Conservation (phyloP, 805 yeast genomes). For the Candida ortonii region DNA sequence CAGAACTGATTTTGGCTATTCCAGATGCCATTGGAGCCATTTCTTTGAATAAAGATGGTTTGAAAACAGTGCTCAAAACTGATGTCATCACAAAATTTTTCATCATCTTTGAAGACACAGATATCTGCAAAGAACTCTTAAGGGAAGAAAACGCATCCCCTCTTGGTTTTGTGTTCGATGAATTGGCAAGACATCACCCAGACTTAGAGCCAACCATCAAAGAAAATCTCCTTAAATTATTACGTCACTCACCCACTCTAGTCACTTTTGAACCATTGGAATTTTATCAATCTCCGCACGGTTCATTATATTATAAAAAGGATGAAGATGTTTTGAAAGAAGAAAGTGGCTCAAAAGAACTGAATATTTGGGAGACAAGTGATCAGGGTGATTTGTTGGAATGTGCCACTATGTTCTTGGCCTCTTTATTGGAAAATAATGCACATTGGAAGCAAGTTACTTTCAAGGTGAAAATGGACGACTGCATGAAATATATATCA, state of each 20-base stretch:
- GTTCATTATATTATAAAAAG: constrained; percentile 39
- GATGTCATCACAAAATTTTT: constrained; percentile 43
- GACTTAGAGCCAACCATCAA: constrained; percentile 59
- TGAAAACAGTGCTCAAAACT: constrained; percentile 48
- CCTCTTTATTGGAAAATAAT: constrained; percentile 51
- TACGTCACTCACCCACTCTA: constrained; percentile 41
- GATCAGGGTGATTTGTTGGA: constrained; percentile 48
- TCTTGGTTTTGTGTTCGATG: constrained; percentile 72
- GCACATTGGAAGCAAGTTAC: constrained; percentile 43
- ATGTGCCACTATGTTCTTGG: constrained; percentile 47
- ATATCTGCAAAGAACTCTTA: constrained; percentile 52
- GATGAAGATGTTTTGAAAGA: constrained; percentile 41
- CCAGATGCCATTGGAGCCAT: constrained; percentile 82
- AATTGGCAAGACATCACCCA: constrained; percentile 80
- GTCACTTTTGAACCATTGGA: constrained; percentile 40
- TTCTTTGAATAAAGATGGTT: constrained; percentile 72
- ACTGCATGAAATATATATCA: constrained; percentile 48
- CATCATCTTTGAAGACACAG: constrained; percentile 45
- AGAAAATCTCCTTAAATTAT: constrained; percentile 43
- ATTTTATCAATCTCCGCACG: constrained; percentile 41
- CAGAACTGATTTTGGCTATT: constrained; percentile 56
- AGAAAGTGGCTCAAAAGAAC: constrained; percentile 40
- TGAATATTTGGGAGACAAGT: constrained; percentile 53
- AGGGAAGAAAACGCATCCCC: constrained; percentile 50
- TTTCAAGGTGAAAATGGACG: constrained; percentile 38